These are phyloP conservation scores for Catharanthus roseus DNA, from an alignment of 257 asterid genomes.

Conservation along the genomic window DNA sequence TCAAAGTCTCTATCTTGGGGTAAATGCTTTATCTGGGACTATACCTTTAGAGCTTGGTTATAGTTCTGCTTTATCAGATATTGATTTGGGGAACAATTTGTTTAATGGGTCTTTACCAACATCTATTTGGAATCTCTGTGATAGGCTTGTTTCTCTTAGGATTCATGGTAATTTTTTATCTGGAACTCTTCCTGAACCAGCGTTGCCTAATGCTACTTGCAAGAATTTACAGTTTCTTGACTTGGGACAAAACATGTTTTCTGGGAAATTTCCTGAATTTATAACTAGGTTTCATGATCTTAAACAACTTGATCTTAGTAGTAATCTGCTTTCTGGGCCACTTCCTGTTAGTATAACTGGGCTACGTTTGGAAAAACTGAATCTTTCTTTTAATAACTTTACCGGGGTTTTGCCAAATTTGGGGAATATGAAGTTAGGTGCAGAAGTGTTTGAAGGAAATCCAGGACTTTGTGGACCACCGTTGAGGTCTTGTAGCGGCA, in stretches of 20 bases:
- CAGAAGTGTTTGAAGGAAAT: conserved; percentile 74
- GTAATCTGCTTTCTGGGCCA: conserved; percentile 54
- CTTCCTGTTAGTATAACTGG: conserved; percentile 54
- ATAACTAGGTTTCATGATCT: conserved; percentile 49
- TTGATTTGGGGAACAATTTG: conserved; percentile 74
- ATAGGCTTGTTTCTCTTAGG: conserved; percentile 57
- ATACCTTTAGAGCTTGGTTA: conserved; percentile 93
- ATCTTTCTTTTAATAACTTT: conserved; percentile 88
- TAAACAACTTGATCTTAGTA: conserved; percentile 69
- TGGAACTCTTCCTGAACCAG: conserved; percentile 73
- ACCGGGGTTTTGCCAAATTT: conserved; percentile 80
- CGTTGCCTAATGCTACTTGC: conserved; percentile 70
- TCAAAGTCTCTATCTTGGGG: conserved; percentile 62
- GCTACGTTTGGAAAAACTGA: conserved; percentile 59
- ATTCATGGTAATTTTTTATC: conserved; percentile 74
- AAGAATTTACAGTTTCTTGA: conserved; percentile 63
- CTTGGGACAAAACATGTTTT: conserved; percentile 63
- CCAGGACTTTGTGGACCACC: conserved; percentile 84
- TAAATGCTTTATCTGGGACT: conserved; percentile 62
- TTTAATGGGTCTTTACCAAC: conserved; percentile 67
- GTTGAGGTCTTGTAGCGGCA: conserved; percentile 46
- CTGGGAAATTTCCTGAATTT: conserved; percentile 72
- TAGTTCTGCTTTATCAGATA: conserved; percentile 59
- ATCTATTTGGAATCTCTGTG: conserved; percentile 92
- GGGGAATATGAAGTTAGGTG: conserved; percentile 61